Evolutionary conservation across 2,329 filamentous ascomycete genomes (phyloP).

Genomic region (Polytolypa hystricis): DNA sequence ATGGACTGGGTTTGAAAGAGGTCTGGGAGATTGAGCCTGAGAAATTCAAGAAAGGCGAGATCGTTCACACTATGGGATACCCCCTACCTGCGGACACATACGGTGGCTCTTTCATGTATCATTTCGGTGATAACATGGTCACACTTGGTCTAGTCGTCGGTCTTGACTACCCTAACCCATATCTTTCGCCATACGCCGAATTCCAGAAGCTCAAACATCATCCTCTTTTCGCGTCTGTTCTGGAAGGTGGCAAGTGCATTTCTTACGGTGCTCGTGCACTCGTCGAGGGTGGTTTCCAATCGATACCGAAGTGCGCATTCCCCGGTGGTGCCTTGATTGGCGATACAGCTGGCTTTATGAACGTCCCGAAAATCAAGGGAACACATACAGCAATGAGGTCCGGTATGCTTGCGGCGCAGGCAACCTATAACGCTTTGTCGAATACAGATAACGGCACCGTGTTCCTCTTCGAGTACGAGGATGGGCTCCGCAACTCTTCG

Average conservation of each 20-base stretch:
- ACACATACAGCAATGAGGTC: slow-evolving; percentile 97
- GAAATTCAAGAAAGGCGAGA: slow-evolving; percentile 78
- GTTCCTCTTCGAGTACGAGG: slow-evolving; percentile 92
- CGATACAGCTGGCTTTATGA: slow-evolving; percentile 92
- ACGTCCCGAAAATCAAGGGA: slow-evolving; percentile 96
- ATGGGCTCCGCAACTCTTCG: slow-evolving; percentile 67
- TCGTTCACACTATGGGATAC: slow-evolving; percentile 87
- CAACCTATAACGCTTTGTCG: slow-evolving; percentile 66
- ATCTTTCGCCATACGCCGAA: slow-evolving; percentile 88
- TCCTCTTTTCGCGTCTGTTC: slow-evolving; percentile 70
- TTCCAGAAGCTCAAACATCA: slow-evolving; percentile 99
- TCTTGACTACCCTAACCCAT: slow-evolving; percentile 92
- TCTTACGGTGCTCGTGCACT: slow-evolving; percentile 89
- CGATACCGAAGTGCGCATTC: slow-evolving; percentile 93
- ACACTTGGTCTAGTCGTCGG: slow-evolving; percentile 84
- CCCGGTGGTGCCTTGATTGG: slow-evolving; percentile 91
- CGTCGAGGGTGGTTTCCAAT: slow-evolving; percentile 93
- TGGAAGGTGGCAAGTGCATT: slow-evolving; percentile 96
- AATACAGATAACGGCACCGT: slow-evolving; percentile 53
- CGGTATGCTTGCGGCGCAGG: slow-evolving; percentile 90
- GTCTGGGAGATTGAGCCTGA: slow-evolving; percentile 93
- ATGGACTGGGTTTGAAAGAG: slow-evolving; percentile 88
- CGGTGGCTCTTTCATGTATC: slow-evolving; percentile 98
- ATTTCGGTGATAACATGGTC: slow-evolving; percentile 95
- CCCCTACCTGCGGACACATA: slow-evolving; percentile 82